Evolutionary conservation across 192 early-diverging fungal genomes (phyloP).

Genomic region (Geranomyces variabilis): DNA sequence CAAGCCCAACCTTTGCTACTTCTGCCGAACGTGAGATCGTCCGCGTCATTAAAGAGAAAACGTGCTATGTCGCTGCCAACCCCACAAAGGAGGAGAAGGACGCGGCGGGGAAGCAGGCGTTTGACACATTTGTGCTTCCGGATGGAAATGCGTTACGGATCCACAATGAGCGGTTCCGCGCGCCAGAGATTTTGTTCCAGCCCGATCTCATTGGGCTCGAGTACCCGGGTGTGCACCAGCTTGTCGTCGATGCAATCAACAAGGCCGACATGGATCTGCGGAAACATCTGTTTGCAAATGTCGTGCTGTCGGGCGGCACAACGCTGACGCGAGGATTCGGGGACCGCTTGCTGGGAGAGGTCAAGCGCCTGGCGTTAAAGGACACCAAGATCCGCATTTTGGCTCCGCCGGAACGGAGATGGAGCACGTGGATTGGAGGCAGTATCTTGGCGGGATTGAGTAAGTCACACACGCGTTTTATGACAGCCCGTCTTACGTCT

Average conservation of each 20-base stretch:
- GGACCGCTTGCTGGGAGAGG: constrained; percentile 87
- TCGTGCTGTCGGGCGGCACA: constrained; percentile 97
- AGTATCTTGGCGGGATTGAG: constrained; percentile 92
- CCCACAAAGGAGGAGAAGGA: constrained; percentile 96
- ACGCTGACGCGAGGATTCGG: constrained; percentile 92
- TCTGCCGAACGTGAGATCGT: constrained; percentile 96
- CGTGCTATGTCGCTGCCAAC: constrained; percentile 89
- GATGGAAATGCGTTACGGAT: constrained; percentile 86
- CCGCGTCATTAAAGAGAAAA: constrained; percentile 93
- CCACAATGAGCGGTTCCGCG: constrained; percentile 89
- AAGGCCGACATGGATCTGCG: constrained; percentile 94
- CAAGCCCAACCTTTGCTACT: constrained; percentile 83
- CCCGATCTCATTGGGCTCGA: constrained; percentile 93
- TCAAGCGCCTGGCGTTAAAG: constrained; percentile 86
- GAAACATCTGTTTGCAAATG: constrained; percentile 81
- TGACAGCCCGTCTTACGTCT: neutral
- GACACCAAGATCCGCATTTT: constrained; percentile 98
- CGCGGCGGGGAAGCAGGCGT: constrained; percentile 58
- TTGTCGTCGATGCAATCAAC: constrained; percentile 90
- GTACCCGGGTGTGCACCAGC: constrained; percentile 90
- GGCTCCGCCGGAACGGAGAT: constrained; percentile 96
- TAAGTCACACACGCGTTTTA: too few species aligned
- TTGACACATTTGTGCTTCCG: constrained; percentile 77
- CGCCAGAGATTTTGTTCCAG: constrained; percentile 94
- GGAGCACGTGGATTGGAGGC: constrained; percentile 98